These are phyloP conservation scores for Dothideomycetes sp. DNA, from an alignment of 2,329 filamentous ascomycete species.

Conservation along the genomic window DNA sequence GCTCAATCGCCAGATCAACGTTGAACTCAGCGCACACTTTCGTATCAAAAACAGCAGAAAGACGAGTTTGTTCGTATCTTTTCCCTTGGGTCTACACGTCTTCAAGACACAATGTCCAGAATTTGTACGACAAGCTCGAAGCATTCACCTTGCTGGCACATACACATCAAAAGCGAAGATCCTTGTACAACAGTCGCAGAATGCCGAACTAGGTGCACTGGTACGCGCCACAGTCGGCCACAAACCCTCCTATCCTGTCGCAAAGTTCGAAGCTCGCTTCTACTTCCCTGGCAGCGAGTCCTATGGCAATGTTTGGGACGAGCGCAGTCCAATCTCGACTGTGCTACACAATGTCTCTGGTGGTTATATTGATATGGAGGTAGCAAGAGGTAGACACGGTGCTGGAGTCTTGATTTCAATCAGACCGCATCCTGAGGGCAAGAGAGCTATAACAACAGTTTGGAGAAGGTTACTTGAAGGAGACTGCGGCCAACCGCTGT, in stretches of 20 bases:
- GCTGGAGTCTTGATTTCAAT: constrained; percentile 26
- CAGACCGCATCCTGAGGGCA: constrained; percentile 15
- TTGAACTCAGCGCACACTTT: constrained; percentile 30
- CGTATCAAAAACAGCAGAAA: constrained; percentile 17
- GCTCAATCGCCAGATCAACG: constrained; percentile 26
- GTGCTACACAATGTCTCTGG: constrained; percentile 30
- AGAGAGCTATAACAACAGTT: constrained; percentile 20
- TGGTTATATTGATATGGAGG: constrained; percentile 30
- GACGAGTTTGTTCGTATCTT: constrained; percentile 33
- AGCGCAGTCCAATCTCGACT: constrained; percentile 28
- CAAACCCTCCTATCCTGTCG: constrained; percentile 18
- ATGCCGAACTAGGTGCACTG: constrained; percentile 25
- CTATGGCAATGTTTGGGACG: constrained; percentile 33
- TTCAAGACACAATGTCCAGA: constrained; percentile 31
- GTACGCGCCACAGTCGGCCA: constrained; percentile 27
- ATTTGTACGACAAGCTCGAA: constrained; percentile 32
- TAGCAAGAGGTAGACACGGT: constrained; percentile 25
- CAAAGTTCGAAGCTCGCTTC: constrained; percentile 31
- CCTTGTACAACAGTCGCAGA: constrained; percentile 17
- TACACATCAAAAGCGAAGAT: constrained; percentile 21
- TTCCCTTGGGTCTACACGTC: constrained; percentile 33
- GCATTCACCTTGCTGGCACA: constrained; percentile 33
- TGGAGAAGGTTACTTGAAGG: constrained; percentile 26
- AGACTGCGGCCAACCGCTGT: constrained; percentile 18
- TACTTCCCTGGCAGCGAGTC: constrained; percentile 31